Base-by-base conservation (phyloP, 2,329 filamentous ascomycete genomes). In the Clarireedia monteithiana region DNA sequence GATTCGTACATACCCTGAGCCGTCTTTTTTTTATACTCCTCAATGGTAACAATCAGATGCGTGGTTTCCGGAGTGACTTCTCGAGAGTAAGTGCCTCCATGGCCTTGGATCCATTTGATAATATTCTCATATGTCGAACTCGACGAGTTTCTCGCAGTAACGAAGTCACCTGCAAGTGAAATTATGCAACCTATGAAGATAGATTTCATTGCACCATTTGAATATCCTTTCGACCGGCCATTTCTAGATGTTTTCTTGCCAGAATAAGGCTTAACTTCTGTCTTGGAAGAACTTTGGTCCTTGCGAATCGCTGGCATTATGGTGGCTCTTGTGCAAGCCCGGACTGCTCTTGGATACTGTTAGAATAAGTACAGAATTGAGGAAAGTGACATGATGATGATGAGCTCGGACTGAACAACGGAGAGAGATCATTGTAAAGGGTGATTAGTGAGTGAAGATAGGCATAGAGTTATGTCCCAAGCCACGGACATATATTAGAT, bases 1-100 rank as follows among this genome's bases (percentile, higher is more conserved):
- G 15, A 15, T 6, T 9, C n/a, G 24, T 10, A 55, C 62, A 48
- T 63, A 67, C 64, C 62, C 58, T 64, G 59, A 1, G 26, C 6
- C 23, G 27, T 42, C 38, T 59, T 63, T 34, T 63, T 65, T 59
- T 78, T 77, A 69, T 82, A 91, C 15, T 84, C 79, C 36, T 82
- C 76, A 50, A 78, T 73, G 0, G 81, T 82, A 53, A 83, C 81
- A 23, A 96, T 76, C 0, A 96, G 72, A 70, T 95, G 90, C 0
- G 90, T 95, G 9, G 86, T 81, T 0, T 73, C 64, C 0, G 74
- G 67, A 26, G 74, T 75, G 17, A 89, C 70, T 0, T 75, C 71
- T 1, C 73, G 67, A 0, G 73, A 71, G 66, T 83, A 86, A 1
- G 56, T 69, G 1, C 87, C 90, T 6, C 81, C 83, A 57, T 86